Base-by-base conservation (phyloP, 83 land plant species). In the Picea abies region DNA sequence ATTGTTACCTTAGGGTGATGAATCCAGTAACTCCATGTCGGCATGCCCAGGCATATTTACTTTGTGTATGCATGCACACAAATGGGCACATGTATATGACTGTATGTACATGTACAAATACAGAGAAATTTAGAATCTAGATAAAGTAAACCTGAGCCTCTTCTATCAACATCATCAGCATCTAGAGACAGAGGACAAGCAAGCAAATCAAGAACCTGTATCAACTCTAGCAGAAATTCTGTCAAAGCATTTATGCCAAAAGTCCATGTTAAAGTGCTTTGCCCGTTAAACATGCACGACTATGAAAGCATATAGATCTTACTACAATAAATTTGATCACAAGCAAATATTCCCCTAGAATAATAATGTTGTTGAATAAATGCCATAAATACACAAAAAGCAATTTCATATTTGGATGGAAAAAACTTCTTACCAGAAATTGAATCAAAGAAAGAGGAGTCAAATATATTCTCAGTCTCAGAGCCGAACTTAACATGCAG, bases 381-480 rank as follows among this genome's bases (percentile, higher is more conserved):
- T 9, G 17, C n/a, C 49, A 73, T 73, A 73, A 23, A 9, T 71
- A 72, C n/a, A 41, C 20, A 72, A 39, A 41, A 5, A 72, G 23
- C n/a, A n/a, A 72, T 41, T 37, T 19, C 9, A 72, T 72, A 47
- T 72, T 41, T 10, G 15, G 77, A 20, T 22, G 47, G 39, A 44
- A 4, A 44, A 73, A n/a, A 73, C 23, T 73, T 39, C 76, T 71
- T 47, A 87, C 89, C 89, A 61, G 82, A 71, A 41, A 88, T 73
- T 60, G 89, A 82, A 60, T 89, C 82, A 77, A 89, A 87, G 79
- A 89, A 89, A 61, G 91, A 84, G 41, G 90, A 84, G 69, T 89
- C 90, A 78, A 89, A 89, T 66, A 89, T 82, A 70, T 47, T 79
- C 75, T 89, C 91, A 17, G 90, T 68, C 52, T 87, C 87, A n/a